A percentile compares a stretch with the other conserved stretches of the same genome.
phyloP scores from a whole-genome alignment of 495 filamentous ascomycete species.

The Penicillium arizonense region DNA sequence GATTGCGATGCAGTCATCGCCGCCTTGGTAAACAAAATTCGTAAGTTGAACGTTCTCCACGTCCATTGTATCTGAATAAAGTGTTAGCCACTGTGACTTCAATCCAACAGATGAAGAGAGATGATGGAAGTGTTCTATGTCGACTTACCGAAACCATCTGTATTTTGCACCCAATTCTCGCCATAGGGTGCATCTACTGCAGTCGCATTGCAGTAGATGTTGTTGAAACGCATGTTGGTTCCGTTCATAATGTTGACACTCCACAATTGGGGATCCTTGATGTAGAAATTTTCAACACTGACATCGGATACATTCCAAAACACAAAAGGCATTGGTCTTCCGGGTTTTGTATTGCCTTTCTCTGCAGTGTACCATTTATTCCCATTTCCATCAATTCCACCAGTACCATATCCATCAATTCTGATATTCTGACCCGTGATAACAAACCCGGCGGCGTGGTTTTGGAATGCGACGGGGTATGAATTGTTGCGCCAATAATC shows the following conservation, averaged over 20 bases:
- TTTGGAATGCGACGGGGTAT: constrained; percentile 56
- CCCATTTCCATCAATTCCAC: constrained; percentile 54
- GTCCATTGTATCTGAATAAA: constrained; percentile 52
- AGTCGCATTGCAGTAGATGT: constrained; percentile 51
- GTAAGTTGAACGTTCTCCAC: constrained; percentile 47
- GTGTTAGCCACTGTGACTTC: neutral
- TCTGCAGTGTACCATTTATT: constrained; percentile 51
- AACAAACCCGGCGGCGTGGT: constrained; percentile 53
- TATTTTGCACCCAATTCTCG: constrained; percentile 58
- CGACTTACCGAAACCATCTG: constrained; percentile 49
- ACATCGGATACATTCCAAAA: constrained; percentile 59
- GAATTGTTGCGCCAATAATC: constrained; percentile 55
- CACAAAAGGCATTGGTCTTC: constrained; percentile 59
- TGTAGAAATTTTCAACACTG: constrained; percentile 49
- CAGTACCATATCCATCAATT: constrained; percentile 49
- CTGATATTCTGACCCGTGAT: constrained; percentile 49
- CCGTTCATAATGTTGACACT: constrained; percentile 59
- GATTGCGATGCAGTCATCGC: constrained; percentile 58
- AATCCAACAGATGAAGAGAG: neutral
- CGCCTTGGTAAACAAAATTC: constrained; percentile 58
- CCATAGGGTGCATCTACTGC: constrained; percentile 49
- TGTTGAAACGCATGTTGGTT: constrained; percentile 52
- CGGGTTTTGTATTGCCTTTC: constrained; percentile 42
- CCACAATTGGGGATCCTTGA: constrained; percentile 56
- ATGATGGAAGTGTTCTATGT: neutral